phyloP scores from a whole-genome alignment of 1,284 basidiomycete genomes.

The Rhodotorula sp. region DNA sequence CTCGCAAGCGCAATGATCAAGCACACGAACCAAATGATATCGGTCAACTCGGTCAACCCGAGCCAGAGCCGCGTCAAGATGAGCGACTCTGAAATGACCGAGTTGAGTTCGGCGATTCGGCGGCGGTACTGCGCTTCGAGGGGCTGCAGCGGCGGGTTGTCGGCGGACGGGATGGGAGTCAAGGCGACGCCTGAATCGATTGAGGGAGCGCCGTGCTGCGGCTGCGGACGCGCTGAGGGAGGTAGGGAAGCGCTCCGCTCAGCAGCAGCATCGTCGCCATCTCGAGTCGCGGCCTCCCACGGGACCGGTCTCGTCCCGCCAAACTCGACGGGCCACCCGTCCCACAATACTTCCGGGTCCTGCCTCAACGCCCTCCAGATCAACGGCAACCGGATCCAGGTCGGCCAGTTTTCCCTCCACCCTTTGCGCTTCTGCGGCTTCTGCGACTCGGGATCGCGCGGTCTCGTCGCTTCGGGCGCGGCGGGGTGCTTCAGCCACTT shows the following conservation, averaged over 20 bases:
- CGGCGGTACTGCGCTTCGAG: constrained; percentile 25
- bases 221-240: background rate
- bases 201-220: background rate
- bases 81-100: constrained; percentile 16
- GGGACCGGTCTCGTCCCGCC: constrained; percentile 21
- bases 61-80: constrained; percentile 20
- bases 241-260: background rate
- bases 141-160: constrained; percentile 11
- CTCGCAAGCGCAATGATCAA: constrained; percentile 30
- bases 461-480: constrained; percentile 1
- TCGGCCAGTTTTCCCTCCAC: background rate
- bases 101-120: constrained; percentile 28
- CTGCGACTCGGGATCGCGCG: background rate
- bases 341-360: constrained; percentile 18
- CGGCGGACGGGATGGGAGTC: constrained; percentile 9
- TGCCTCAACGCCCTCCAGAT: constrained; percentile 8
- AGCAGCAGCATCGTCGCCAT: constrained; percentile 8
- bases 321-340: constrained; percentile 35
- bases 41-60: constrained; percentile 22
- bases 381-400: background rate
- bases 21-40: constrained; percentile 25
- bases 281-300: background rate
- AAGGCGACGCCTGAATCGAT: constrained; percentile 33
- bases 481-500: constrained; percentile 26
- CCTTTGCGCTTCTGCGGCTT: background rate